phyloP scores from a whole-genome alignment of 805 yeast species.

The Saccharomycopsis babjevae region DNA sequence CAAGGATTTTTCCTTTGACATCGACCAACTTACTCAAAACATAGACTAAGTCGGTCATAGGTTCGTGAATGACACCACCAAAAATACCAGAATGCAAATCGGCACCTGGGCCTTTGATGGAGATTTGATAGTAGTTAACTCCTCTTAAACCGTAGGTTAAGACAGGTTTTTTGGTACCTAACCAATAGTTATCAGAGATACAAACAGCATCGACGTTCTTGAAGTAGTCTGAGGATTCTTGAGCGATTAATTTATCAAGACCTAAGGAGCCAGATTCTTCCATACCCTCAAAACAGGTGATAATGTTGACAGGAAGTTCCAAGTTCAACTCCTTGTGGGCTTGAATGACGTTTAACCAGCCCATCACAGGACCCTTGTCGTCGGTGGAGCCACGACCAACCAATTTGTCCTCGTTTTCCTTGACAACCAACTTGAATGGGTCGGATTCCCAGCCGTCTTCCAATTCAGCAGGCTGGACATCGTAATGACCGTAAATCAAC shows the following conservation, averaged over 20 bases:
- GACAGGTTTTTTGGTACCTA: constrained; percentile 94
- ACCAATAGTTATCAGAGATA: constrained; percentile 96
- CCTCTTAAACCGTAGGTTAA: constrained; percentile 97
- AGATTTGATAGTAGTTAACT: constrained; percentile 81
- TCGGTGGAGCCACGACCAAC: constrained; percentile 95
- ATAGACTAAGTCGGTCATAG: constrained; percentile 85
- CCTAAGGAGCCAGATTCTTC: constrained; percentile 97
- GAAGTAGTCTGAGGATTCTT: constrained; percentile 73
- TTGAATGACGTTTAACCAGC: constrained; percentile 89
- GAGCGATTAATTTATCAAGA: constrained; percentile 68
- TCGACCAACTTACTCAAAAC: constrained; percentile 72
- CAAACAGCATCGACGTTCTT: constrained; percentile 88
- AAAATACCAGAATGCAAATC: constrained; percentile 96
- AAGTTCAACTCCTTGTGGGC: constrained; percentile 79
- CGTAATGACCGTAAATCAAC: constrained; percentile 92
- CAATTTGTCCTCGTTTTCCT: constrained; percentile 57
- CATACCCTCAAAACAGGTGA: constrained; percentile 97
- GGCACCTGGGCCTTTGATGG: constrained; percentile 85
- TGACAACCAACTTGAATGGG: constrained; percentile 64
- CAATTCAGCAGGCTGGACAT: constrained; percentile 88
- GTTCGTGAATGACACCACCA: constrained; percentile 96
- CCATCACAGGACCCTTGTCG: constrained; percentile 96
- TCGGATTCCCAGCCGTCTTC: constrained; percentile 96
- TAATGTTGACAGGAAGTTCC: constrained; percentile 87
- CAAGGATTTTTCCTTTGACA: constrained; percentile 67